phyloP scores from a whole-genome alignment of 2,329 filamentous ascomycete species.

The Colletotrichum orbiculare region DNA sequence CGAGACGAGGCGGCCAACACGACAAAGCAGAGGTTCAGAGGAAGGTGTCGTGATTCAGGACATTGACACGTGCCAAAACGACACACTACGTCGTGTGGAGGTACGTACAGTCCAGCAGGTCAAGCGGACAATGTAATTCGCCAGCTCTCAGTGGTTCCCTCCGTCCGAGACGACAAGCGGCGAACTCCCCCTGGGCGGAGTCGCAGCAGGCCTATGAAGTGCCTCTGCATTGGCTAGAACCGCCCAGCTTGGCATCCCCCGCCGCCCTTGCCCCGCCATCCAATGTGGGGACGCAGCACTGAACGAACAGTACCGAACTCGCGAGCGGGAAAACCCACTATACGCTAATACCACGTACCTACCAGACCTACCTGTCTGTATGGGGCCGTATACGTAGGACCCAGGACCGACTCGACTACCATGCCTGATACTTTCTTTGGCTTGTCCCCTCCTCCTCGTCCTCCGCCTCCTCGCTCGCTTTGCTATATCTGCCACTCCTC shows the following conservation, averaged over 20 bases:
- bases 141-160: conserved; percentile 34
- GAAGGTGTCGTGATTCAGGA: background rate
- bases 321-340: conserved; percentile 23
- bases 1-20: no score
- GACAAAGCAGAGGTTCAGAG: background rate
- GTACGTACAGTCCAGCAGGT: no score
- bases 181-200: conserved; percentile 26
- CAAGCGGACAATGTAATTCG: conserved; percentile 20
- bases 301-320: conserved; percentile 16
- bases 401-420: no score
- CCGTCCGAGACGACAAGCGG: conserved; percentile 32
- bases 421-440: conserved; percentile 4
- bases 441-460: conserved; percentile 10
- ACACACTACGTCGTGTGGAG: no score
- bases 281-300: conserved; percentile 23
- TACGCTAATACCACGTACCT: conserved; percentile 12
- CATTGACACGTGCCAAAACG: conserved; percentile 29
- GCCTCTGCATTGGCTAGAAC: conserved; percentile 36
- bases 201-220: conserved; percentile 25
- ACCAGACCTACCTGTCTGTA: background rate
- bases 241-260: conserved; percentile 21
- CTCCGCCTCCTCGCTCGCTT: background rate
- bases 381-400: no score
- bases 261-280: conserved; percentile 30
- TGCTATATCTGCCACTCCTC: conserved; percentile 16